Conservation (phyloP, 345 rosid species). For the Reutealis trisperma region DNA sequence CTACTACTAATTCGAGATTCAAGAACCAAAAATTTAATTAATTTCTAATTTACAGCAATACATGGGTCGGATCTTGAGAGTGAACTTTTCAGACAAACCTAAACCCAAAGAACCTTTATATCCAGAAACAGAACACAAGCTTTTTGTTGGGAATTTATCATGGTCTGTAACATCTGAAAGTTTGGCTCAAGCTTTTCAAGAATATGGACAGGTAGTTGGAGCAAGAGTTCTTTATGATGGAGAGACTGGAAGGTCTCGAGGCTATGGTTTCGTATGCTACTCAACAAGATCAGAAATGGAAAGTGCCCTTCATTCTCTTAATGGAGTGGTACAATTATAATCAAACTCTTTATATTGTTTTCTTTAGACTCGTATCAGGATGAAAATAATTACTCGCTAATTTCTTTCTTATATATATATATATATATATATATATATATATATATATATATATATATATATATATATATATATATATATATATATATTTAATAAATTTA, state of each 20-base stretch:
- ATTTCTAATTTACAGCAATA: constrained; percentile 47
- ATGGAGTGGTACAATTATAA: constrained; percentile 53
- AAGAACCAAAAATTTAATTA: not conserved
- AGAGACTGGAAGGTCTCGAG: constrained; percentile 76
- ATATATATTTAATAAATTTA: too few relatives aligned
- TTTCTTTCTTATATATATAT: too few relatives aligned
- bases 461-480: too few relatives aligned
- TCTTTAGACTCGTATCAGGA: not conserved
- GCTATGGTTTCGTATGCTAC: constrained; percentile 82
- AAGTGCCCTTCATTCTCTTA: constrained; percentile 61
- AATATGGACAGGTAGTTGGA: constrained; percentile 74
- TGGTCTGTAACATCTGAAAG: constrained; percentile 83
- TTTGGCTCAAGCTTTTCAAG: constrained; percentile 63
- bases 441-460: too few relatives aligned
- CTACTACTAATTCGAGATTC: not conserved
- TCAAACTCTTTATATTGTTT: not conserved
- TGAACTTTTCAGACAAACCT: constrained; percentile 79
- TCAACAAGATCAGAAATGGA: constrained; percentile 73
- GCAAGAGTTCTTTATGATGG: constrained; percentile 89
- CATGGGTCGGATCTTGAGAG: constrained; percentile 66
- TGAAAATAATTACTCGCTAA: not conserved
- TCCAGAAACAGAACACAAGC: constrained; percentile 82
- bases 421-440: too few relatives aligned
- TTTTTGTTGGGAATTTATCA: constrained; percentile 82
- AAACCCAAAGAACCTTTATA: constrained; percentile 61